Percentiles rank a stretch among this genome's conserved stretches.
Conservation (phyloP, 1,284 basidiomycete species). For the Ustilago lituana region DNA sequence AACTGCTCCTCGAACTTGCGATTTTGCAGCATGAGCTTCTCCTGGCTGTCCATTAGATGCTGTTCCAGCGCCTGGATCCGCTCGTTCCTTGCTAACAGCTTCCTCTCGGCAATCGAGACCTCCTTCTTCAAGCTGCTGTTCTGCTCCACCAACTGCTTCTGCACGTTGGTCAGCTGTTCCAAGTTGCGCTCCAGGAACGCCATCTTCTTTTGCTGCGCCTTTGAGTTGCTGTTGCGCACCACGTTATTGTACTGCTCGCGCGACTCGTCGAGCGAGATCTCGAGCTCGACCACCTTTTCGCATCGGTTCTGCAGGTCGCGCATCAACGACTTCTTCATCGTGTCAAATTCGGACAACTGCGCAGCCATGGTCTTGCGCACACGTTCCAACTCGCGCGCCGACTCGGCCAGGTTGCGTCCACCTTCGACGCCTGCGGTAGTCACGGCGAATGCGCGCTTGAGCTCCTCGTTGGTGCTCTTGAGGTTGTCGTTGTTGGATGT, state of each 20-base stretch:
- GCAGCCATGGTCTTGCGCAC: constrained; percentile 96
- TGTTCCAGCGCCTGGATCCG: constrained; percentile 85
- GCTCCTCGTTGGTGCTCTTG: constrained; percentile 95
- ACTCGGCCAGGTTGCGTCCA: constrained; percentile 85
- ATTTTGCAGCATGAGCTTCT: constrained; percentile 87
- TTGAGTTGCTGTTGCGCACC: constrained; percentile 94
- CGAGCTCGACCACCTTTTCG: constrained; percentile 99
- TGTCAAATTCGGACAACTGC: constrained; percentile 97
- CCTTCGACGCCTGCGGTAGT: constrained; percentile 96
- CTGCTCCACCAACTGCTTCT: constrained; percentile 99
- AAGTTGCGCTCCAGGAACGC: constrained; percentile 96
- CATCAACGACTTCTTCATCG: constrained; percentile 98
- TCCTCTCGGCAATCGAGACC: constrained; percentile 93
- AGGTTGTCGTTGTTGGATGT: constrained; percentile 89
- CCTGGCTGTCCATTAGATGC: constrained; percentile 90
- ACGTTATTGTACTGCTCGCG: constrained; percentile 99
- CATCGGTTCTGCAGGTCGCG: constrained; percentile 98
- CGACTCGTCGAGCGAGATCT: constrained; percentile 98
- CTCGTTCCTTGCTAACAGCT: constrained; percentile 93
- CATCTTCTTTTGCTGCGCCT: constrained; percentile 99
- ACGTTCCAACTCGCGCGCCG: constrained; percentile 94
- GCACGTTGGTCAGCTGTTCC: constrained; percentile 92
- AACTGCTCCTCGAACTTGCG: constrained; percentile 94
- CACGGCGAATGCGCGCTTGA: constrained; percentile 86
- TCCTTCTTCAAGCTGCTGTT: constrained; percentile 98